Conservation (phyloP, 345 rosid genomes). For the Camelina hispida region DNA sequence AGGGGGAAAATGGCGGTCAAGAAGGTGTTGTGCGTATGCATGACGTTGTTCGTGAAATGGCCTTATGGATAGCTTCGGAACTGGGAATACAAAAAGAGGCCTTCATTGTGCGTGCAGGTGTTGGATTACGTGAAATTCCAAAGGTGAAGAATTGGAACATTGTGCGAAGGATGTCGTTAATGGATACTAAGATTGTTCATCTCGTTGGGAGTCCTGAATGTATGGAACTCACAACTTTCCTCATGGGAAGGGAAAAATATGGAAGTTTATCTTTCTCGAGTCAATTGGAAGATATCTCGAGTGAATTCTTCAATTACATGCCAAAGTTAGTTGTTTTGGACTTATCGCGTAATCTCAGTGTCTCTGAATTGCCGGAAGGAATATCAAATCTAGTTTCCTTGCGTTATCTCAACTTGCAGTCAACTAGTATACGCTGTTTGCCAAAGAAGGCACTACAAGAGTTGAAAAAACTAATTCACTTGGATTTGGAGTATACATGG, state of each 20-base stretch:
- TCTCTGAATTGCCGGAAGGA: neutral
- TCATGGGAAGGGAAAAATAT: neutral
- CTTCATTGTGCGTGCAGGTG: no score
- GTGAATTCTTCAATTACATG: slow-evolving; percentile 41
- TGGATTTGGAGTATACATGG: neutral
- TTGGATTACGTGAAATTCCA: no score
- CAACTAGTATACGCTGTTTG: neutral
- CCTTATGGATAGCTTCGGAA: no score
- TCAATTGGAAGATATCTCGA: slow-evolving; percentile 12
- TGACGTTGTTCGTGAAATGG: no score
- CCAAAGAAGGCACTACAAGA: neutral
- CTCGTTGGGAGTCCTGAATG: slow-evolving; percentile 29
- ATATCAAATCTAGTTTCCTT: slow-evolving; percentile 27
- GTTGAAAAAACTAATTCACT: slow-evolving; percentile 6
- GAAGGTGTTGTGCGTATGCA: no score
- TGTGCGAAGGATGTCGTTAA: slow-evolving; percentile 40
- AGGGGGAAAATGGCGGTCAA: neutral
- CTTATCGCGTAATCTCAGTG: slow-evolving; percentile 10
- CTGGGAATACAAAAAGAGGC: no score
- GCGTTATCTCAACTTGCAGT: slow-evolving; percentile 31
- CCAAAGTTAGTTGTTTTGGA: slow-evolving; percentile 41
- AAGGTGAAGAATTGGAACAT: slow-evolving; percentile 1
- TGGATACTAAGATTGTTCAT: slow-evolving; percentile 29
- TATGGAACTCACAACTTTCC: slow-evolving; percentile 37
- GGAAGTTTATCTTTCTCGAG: neutral